Evolutionary conservation across 257 asterid genomes (phyloP), one percentile per base, ranked within the genome.

Genomic region (Gynochthodes officinalis): DNA sequence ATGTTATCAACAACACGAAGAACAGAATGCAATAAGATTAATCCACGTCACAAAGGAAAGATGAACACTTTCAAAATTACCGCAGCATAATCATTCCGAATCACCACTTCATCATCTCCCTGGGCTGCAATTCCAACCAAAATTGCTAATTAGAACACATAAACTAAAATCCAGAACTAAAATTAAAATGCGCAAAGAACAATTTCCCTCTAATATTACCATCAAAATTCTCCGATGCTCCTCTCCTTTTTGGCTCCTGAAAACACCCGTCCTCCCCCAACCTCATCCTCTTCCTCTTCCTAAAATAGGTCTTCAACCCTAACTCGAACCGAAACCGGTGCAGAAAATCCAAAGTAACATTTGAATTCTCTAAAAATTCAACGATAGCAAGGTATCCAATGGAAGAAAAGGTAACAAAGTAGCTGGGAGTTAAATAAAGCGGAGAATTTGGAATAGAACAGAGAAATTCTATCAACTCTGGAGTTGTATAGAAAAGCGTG

Each of bases 361-460:
- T 70, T 8, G 77, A 79, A 79, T 76, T 84, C 1, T 74, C 73
- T 13, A 82, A 46, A 53, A 86, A 87, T 19, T 75, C 82, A 4
- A 69, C 77, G 0, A 84, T 28, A 18, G 89, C 76, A 15, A 61
- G 63, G 63, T 79, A 74, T 77, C 89, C 98, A 5, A 59, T 14
- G n/a, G 62, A 69, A 28, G 98, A 92, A 57, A 87, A 42, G 4
- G 93, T 87, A 59, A 90, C 91, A 7, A 82, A 70, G 59, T 37
- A 65, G 73, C 78, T 76, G 1, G 64, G 75, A 55, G 75, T 73
- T 30, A 90, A 82, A 53, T 48, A 52, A 72, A 92, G 72, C 11
- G 98, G 98, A 55, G 96, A 92, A 77, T 84, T 54, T 1, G 88
- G 94, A 70, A 90, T 80, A 15, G 80, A 82, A 80, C 96, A 92